Base-by-base conservation (phyloP, 352 stramenopile genomes). In the Pythium volutum region DNA sequence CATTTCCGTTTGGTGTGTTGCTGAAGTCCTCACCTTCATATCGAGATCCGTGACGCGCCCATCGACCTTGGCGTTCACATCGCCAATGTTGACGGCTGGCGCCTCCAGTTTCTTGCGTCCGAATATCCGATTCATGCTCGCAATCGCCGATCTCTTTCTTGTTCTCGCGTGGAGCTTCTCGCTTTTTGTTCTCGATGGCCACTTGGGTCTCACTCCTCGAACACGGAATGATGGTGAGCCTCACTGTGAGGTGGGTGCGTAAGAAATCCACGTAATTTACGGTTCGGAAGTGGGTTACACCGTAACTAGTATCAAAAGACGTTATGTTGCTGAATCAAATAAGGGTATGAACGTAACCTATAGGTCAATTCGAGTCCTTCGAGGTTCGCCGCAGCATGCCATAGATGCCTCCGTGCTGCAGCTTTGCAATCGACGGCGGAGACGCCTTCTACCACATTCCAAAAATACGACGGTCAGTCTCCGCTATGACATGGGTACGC, bases 91-190 rank as follows among this genome's bases (percentile, higher is more conserved):
- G n/a, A 92, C 73, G 36, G 69, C 41, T 33, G 84, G 84, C 41
- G 55, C 71, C 63, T 93, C 81, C 14, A 74, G 73, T 53, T 93
- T 89, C 75, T 92, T 93, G 68, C 87, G 87, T 54, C 81, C 84
- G 71, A 95, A 95, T 74, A 95, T 89, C 58, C 84, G 78, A 49
- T 93, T 86, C 86, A 93, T 92, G 20, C 10, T 46, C 27, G 7
- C 49, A 11, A 5, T 38, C 34, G 50, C 36, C 8, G 36, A 33
- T 34, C 34, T 55, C 18, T 58, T 23, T 62, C 49, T 79, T 16
- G 36, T 43, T n/a, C n/a, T n/a, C n/a, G n/a, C n/a, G n/a, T n/a
- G n/a, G 31, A 36, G 47, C 25, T 38, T 54, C 33, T 55, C 33
- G 49, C n/a, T 18, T 48, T 48, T 45, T n/a, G 6, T 25, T 48